Evolutionary conservation across 768 basidiomycete genomes (phyloP).

Genomic region (Boletales sp.): DNA sequence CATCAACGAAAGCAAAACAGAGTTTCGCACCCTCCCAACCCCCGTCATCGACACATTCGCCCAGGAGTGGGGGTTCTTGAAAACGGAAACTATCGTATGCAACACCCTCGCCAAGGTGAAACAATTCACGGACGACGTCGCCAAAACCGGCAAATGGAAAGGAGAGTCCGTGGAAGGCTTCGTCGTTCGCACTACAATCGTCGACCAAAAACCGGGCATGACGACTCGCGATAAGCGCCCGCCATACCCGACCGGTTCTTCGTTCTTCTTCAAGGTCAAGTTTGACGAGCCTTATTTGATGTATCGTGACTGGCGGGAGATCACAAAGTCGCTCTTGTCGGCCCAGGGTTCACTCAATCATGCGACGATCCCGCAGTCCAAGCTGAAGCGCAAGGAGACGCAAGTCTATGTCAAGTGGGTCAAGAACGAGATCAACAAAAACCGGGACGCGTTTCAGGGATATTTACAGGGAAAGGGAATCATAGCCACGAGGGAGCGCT

Average conservation of each 20-base stretch:
- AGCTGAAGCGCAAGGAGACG: constrained; percentile 76
- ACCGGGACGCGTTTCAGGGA: constrained; percentile 56
- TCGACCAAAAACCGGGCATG: constrained; percentile 35
- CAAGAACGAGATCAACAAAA: constrained; percentile 61
- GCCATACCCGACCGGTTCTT: constrained; percentile 75
- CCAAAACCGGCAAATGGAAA: constrained; percentile 69
- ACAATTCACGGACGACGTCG: constrained; percentile 66
- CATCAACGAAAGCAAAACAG: constrained; percentile 64
- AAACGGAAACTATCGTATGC: constrained; percentile 55
- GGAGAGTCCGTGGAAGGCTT: constrained; percentile 90
- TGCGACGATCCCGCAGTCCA: constrained; percentile 52
- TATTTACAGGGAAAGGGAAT: constrained; percentile 79
- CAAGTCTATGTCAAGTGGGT: constrained; percentile 81
- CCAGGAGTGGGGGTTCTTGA: constrained; percentile 86
- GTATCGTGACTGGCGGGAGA: constrained; percentile 96
- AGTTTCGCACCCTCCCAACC: constrained; percentile 71
- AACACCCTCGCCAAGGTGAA: constrained; percentile 64
- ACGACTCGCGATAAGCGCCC: constrained; percentile 33
- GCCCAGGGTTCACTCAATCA: constrained; percentile 30
- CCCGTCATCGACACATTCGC: constrained; percentile 75
- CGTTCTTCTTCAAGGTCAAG: constrained; percentile 99
- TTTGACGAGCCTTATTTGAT: constrained; percentile 99
- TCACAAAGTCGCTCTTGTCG: constrained; percentile 73
- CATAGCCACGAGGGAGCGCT: constrained; percentile 76
- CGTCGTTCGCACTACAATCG: constrained; percentile 78